Evolutionary conservation across 805 yeast species (phyloP).

Genomic region (Metschnikowia reukaufii): DNA sequence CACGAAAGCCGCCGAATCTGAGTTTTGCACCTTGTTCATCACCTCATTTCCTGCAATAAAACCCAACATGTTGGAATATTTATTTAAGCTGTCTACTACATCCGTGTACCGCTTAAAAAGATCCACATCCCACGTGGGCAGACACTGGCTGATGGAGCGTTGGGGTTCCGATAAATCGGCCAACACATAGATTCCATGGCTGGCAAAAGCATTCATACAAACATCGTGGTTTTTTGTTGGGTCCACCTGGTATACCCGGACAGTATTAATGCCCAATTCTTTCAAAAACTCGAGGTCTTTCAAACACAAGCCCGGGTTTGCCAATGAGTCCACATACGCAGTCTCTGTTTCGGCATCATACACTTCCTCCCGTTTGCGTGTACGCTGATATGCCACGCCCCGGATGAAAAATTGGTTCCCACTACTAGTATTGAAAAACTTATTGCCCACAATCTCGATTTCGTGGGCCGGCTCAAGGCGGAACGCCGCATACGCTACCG

Average conservation of each 20-base stretch:
- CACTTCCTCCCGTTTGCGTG: conserved; percentile 45
- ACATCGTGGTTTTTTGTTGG: conserved; percentile 46
- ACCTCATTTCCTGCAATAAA: conserved; percentile 46
- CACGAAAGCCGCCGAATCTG: conserved; percentile 35
- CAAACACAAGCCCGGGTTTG: conserved; percentile 63
- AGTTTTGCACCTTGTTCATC: conserved; percentile 26
- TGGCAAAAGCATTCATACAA: conserved; percentile 31
- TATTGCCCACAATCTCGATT: conserved; percentile 67
- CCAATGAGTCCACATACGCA: conserved; percentile 70
- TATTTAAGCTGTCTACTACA: conserved; percentile 35
- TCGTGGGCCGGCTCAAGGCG: conserved; percentile 22
- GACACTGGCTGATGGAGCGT: conserved; percentile 31
- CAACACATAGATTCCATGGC: conserved; percentile 37
- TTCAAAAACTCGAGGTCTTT: conserved; percentile 79
- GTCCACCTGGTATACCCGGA: conserved; percentile 85
- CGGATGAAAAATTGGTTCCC: conserved; percentile 83
- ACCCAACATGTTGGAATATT: conserved; percentile 37
- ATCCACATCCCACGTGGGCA: conserved; percentile 37
- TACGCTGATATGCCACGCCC: conserved; percentile 86
- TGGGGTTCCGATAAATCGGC: conserved; percentile 40
- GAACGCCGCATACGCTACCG: conserved; percentile 5
- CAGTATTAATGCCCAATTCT: conserved; percentile 67
- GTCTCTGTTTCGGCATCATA: conserved; percentile 22
- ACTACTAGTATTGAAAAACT: conserved; percentile 69
- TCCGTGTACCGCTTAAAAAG: conserved; percentile 29